Conservation (phyloP, 2,329 filamentous ascomycete species). For the Periconia sp. region DNA sequence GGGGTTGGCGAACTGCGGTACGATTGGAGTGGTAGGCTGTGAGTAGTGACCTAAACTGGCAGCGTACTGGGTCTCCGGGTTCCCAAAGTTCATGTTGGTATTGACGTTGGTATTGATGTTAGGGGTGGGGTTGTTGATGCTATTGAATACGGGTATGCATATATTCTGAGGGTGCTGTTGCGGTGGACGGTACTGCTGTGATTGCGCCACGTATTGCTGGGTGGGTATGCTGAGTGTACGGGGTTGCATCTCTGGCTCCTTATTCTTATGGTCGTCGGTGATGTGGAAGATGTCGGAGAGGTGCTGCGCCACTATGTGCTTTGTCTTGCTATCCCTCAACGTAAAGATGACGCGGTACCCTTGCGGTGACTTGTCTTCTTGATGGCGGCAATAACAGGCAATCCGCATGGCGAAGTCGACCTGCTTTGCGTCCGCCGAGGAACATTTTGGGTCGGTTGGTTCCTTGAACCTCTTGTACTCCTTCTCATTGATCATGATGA, state of each 20-base stretch:
- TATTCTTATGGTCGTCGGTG: slow-evolving; percentile 92
- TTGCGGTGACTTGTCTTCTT: slow-evolving; percentile 74
- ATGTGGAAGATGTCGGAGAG: slow-evolving; percentile 85
- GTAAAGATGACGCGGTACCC: slow-evolving; percentile 95
- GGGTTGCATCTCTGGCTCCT: slow-evolving; percentile 27
- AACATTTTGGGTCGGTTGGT: slow-evolving; percentile 16
- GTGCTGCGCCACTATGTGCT: slow-evolving; percentile 77
- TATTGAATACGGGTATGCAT: background rate
- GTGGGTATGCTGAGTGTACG: slow-evolving; percentile 21
- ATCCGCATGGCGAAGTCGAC: slow-evolving; percentile 92
- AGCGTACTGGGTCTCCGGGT: slow-evolving; percentile 9
- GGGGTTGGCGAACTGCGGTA: slow-evolving; percentile 15
- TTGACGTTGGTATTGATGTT: background rate
- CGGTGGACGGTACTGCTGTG: slow-evolving; percentile 1
- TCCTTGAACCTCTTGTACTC: slow-evolving; percentile 40
- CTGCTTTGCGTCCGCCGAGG: slow-evolving; percentile 59
- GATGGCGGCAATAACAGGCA: slow-evolving; percentile 94
- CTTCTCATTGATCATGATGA: slow-evolving; percentile 45
- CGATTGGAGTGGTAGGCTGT: slow-evolving; percentile 19
- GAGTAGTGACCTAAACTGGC: slow-evolving; percentile 14
- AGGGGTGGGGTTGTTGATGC: background rate
- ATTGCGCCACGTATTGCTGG: background rate
- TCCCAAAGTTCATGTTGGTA: background rate
- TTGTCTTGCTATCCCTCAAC: slow-evolving; percentile 73
- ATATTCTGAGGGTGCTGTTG: background rate